Percentiles rank a stretch among this genome's conserved stretches.
These are phyloP conservation scores for Trichocladium antarcticum DNA, from an alignment of 495 filamentous ascomycete genomes.

Conservation along the genomic window DNA sequence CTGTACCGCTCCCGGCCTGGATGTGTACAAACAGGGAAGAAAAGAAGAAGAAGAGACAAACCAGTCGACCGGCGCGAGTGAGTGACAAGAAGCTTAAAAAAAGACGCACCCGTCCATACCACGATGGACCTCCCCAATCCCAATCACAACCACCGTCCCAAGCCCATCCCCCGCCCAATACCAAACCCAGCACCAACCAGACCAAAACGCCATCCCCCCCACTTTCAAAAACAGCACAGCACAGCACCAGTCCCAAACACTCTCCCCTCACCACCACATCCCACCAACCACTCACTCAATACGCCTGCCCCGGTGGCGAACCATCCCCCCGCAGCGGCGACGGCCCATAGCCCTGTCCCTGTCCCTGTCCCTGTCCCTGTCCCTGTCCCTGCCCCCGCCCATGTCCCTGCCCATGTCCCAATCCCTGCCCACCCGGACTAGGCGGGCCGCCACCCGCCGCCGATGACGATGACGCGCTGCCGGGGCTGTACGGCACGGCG, in stretches of 20 bases:
- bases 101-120: background rate
- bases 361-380: too few relatives aligned
- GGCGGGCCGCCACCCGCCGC: too few relatives aligned
- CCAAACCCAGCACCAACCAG: background rate
- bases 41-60: background rate
- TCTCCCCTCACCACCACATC: background rate
- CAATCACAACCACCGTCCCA: background rate
- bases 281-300: background rate
- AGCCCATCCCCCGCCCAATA: background rate
- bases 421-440: too few relatives aligned
- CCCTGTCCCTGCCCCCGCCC: too few relatives aligned
- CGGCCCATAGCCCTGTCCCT: too few relatives aligned
- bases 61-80: slow-evolving; percentile 2
- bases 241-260: background rate
- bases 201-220: background rate
- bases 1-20: background rate
- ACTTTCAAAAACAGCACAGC: background rate
- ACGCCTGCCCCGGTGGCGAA: slow-evolving; percentile 11
- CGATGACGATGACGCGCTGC: too few relatives aligned
- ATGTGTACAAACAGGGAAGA: background rate
- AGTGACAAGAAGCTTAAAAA: slow-evolving; percentile 5
- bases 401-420: too few relatives aligned
- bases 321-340: background rate
- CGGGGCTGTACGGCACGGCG: background rate
- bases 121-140: background rate